phyloP scores from a whole-genome alignment of 345 rosid species.

The Lepidium africanum region DNA sequence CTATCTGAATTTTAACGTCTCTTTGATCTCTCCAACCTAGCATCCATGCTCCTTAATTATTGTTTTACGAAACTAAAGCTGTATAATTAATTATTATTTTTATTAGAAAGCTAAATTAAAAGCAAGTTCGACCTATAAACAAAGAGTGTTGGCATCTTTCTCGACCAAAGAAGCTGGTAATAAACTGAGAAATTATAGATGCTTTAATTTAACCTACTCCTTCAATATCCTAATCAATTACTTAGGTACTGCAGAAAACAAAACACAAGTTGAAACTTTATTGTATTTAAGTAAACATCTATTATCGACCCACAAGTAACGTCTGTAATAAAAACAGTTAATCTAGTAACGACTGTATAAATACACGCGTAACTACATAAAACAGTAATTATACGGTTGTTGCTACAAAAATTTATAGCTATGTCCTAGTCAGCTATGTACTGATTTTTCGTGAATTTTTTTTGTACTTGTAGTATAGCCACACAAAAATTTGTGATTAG shows the following conservation, averaged over 20 bases:
- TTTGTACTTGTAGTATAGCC: no score
- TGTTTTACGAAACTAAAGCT: constrained; percentile 17
- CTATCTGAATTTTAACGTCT: constrained; percentile 12
- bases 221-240: background rate
- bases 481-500: no score
- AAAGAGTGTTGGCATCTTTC: constrained; percentile 4
- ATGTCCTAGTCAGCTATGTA: no score
- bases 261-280: background rate
- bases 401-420: no score
- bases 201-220: background rate
- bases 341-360: no score
- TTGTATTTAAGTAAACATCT: background rate
- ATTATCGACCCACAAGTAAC: no score
- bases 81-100: background rate
- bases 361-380: no score
- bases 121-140: background rate
- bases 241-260: background rate
- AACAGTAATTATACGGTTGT: no score
- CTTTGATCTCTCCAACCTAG: constrained; percentile 14
- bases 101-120: background rate
- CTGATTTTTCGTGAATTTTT: no score
- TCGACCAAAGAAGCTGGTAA: constrained; percentile 6
- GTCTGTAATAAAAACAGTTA: no score
- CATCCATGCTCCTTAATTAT: constrained; percentile 25
- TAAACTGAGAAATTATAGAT: background rate